phyloP scores from a whole-genome alignment of 805 yeast genomes.

The Phaffomyces antillensis region DNA sequence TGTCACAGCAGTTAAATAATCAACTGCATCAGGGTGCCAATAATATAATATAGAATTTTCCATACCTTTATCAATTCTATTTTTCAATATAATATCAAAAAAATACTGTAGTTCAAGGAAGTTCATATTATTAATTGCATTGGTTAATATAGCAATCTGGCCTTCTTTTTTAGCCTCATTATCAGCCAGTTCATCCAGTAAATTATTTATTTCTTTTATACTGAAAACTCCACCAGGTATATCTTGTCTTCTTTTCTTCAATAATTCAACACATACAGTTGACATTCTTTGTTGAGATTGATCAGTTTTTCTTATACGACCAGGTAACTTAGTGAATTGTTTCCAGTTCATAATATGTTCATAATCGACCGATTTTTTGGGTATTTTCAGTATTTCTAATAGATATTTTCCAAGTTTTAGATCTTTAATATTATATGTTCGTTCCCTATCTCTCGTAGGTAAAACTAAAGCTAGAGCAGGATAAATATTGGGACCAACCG shows the following conservation, averaged over 20 bases:
- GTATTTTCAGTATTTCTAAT: slow-evolving; percentile 47
- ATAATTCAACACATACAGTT: slow-evolving; percentile 39
- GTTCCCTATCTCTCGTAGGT: slow-evolving; percentile 53
- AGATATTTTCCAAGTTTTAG: slow-evolving; percentile 45
- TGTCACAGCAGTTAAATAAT: slow-evolving; percentile 57
- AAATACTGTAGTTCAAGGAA: slow-evolving; percentile 63
- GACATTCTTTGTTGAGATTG: slow-evolving; percentile 40
- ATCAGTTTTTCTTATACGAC: slow-evolving; percentile 14
- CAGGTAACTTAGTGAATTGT: slow-evolving; percentile 10
- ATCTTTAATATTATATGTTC: slow-evolving; percentile 61
- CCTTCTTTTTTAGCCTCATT: slow-evolving; percentile 25
- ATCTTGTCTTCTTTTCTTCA: slow-evolving; percentile 41
- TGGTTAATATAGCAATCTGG: slow-evolving; percentile 38
- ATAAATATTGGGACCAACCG: slow-evolving; percentile 56
- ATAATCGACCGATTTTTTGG: slow-evolving; percentile 57
- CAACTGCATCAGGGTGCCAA: slow-evolving; percentile 79
- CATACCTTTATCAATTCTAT: slow-evolving; percentile 50
- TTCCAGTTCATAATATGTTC: slow-evolving; percentile 42
- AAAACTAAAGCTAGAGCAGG: slow-evolving; percentile 58
- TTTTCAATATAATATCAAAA: slow-evolving; percentile 56
- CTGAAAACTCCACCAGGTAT: slow-evolving; percentile 30
- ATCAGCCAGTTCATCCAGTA: slow-evolving; percentile 38
- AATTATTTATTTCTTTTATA: slow-evolving; percentile 42
- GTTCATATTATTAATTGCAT: slow-evolving; percentile 47
- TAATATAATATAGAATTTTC: slow-evolving; percentile 48